A percentile compares a stretch with the other conserved stretches of the same genome.
These are phyloP conservation scores for Calonectria pseudoreteaudii DNA, from an alignment of 2,329 filamentous ascomycete genomes.

Conservation along the genomic window DNA sequence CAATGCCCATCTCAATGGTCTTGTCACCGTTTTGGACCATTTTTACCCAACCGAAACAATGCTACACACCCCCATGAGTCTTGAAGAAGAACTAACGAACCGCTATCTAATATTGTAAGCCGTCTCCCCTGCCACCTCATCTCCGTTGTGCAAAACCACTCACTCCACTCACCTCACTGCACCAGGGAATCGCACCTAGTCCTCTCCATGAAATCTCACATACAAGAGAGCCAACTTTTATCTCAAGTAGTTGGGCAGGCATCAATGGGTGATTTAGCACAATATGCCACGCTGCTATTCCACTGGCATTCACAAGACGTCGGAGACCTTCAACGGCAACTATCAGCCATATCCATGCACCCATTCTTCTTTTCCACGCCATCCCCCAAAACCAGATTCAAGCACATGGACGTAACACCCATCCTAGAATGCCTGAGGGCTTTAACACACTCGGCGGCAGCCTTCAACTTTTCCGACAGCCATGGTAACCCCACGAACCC, in stretches of 20 bases:
- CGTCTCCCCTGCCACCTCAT: background rate
- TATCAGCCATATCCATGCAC: background rate
- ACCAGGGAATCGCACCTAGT: background rate
- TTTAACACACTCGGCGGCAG: background rate
- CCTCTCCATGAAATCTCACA: background rate
- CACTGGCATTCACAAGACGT: background rate
- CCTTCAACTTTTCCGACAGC: background rate
- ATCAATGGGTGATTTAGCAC: background rate
- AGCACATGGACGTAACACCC: background rate
- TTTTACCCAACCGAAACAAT: background rate
- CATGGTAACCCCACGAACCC: background rate
- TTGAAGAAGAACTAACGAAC: background rate
- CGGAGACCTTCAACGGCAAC: background rate
- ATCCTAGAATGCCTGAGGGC: background rate
- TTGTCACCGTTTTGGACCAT: background rate
- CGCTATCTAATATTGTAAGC: background rate
- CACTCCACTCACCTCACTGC: background rate
- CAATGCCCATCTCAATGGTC: background rate
- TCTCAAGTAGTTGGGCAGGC: background rate
- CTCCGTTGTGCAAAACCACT: too few species aligned
- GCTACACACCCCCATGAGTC: background rate
- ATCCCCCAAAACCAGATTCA: background rate
- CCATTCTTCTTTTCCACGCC: background rate
- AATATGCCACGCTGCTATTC: background rate
- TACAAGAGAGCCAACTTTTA: background rate